A percentile compares a stretch with the other conserved stretches of the same genome.
These are phyloP conservation scores for Citropsis articulata DNA, from an alignment of 345 rosid genomes.

Conservation along the genomic window DNA sequence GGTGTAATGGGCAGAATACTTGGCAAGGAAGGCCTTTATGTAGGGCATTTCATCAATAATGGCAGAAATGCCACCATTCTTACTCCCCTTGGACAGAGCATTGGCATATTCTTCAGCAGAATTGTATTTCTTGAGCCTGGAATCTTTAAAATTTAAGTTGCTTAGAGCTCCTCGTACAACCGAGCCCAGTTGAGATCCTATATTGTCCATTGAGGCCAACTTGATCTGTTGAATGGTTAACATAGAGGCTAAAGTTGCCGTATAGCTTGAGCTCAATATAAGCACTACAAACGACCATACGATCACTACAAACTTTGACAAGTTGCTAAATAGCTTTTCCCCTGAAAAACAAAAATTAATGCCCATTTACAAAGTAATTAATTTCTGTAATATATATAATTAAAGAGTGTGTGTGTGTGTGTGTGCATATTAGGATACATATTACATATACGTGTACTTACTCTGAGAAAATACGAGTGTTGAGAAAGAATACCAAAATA, in stretches of 20 bases:
- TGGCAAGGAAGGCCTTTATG: constrained; percentile 10
- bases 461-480: constrained; percentile 3
- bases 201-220: neutral
- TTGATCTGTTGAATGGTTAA: neutral
- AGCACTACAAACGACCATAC: constrained; percentile 35
- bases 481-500: constrained; percentile 10
- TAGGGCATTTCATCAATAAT: constrained; percentile 35
- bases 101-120: neutral
- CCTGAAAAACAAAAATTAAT: neutral
- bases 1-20: neutral
- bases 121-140: neutral
- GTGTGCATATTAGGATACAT: neutral
- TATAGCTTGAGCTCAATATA: constrained; percentile 37
- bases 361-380: too few species aligned
- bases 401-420: too few species aligned
- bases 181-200: neutral
- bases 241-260: constrained; percentile 1
- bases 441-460: neutral
- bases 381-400: too few species aligned
- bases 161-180: too few species aligned
- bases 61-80: constrained; percentile 31
- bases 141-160: neutral
- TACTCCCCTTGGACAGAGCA: neutral
- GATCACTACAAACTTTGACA: constrained; percentile 32
- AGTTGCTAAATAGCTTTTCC: constrained; percentile 30